Base-by-base conservation (phyloP, 2,329 filamentous ascomycete genomes). In the Zarea fungicola region DNA sequence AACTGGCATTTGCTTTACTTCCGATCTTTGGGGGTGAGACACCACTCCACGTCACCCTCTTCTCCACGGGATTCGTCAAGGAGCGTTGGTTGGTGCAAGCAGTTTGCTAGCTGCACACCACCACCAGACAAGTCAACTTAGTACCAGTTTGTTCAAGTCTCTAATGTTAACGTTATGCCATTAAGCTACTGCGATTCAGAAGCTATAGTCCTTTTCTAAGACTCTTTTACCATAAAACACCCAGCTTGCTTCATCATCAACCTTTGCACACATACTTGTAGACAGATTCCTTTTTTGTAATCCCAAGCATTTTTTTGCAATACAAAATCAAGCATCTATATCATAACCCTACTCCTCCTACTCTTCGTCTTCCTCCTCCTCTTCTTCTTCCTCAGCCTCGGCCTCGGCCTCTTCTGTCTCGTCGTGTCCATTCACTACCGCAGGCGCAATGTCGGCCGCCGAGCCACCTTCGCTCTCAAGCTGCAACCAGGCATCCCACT, bases 401-500 rank as follows among this genome's bases (percentile, higher is more conserved):
- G 52, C 56, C 43, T 56, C 52, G 21, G 59, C 52, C 11, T 50
- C 52, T 2, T 52, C 55, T 8, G 46, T 53, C 11, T 42, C 60
- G 49, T 57, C 56, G 37, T 56, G 54, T 23, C 35, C 48, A 16
- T 48, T 56, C 42, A 51, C 43, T 11, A 29, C 32, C 6, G 28
- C 37, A 3, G 37, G 22, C 16, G 21, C 31, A 21, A 14, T 21
- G 23, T 42, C 40, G 13, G 19, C 18, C 34, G 29, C 64, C 52
- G 69, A 63, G 4, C 74, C 75, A 3, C 87, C 86, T 58, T 90
- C 84, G 51, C 77, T 80, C 72, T 97, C 93, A 54, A 96, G 65
- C 61, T 79, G 77, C 58, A 97, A 64, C 74, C 89, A 96, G 67
- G 93, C 86, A 5, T 96, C 87, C 93, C 93, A 99, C 61, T 96